Evolutionary conservation across 345 rosid species (phyloP).

Genomic region (Eucalyptus pauciflora): DNA sequence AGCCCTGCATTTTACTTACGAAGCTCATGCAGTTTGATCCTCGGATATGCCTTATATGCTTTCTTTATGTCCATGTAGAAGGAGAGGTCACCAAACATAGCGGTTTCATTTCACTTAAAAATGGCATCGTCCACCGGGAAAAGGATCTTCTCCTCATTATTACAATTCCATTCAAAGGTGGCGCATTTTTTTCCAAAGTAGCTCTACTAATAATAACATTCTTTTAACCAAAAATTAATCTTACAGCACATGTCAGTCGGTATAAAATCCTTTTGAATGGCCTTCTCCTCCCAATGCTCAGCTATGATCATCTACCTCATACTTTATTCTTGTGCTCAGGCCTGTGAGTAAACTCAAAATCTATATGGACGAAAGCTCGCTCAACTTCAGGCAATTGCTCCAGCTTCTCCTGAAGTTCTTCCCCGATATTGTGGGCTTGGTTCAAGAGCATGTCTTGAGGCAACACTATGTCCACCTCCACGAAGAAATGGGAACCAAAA

Average conservation of each 20-base stretch:
- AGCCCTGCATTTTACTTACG: background rate
- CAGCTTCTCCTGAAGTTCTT: slow-evolving; percentile 77
- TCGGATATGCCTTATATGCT: background rate
- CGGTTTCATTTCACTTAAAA: background rate
- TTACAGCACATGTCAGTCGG: background rate
- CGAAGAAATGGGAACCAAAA: slow-evolving; percentile 70
- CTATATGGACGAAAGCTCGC: slow-evolving; percentile 80
- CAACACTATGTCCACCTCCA: slow-evolving; percentile 74
- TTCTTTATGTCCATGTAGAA: background rate
- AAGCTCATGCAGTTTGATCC: background rate
- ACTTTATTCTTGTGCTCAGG: slow-evolving; percentile 62
- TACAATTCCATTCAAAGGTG: no score
- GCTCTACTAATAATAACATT: background rate
- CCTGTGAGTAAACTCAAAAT: slow-evolving; percentile 66
- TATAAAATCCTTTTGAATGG: background rate
- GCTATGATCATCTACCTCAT: background rate
- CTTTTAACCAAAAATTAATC: background rate
- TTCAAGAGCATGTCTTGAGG: slow-evolving; percentile 57
- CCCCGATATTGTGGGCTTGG: slow-evolving; percentile 75
- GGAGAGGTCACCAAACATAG: background rate
- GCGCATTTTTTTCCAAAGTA: background rate
- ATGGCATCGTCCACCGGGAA: no score
- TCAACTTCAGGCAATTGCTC: slow-evolving; percentile 72
- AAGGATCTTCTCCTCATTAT: no score
- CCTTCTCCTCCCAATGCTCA: background rate